Evolutionary conservation across 352 stramenopile genomes (phyloP).

Genomic region (Phytophthora palmivora): DNA sequence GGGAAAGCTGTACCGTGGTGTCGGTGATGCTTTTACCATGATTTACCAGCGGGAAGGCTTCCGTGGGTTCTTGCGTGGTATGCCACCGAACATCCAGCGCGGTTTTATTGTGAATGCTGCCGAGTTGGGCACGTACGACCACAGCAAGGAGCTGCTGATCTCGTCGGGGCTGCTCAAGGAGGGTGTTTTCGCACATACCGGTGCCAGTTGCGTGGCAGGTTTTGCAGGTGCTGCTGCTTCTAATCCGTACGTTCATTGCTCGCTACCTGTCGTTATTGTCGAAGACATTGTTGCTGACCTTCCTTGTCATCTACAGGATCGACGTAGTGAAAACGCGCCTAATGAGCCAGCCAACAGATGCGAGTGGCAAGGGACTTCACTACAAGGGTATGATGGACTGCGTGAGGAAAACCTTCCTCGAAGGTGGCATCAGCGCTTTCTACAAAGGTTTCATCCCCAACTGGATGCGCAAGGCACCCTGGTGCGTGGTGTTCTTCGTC

Average conservation of each 20-base stretch:
- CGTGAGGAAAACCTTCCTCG: slow-evolving; percentile 67
- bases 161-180: slow-evolving; percentile 67
- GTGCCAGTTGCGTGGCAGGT: slow-evolving; percentile 76
- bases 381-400: slow-evolving; percentile 83
- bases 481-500: slow-evolving; percentile 90
- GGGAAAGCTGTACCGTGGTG: slow-evolving; percentile 71
- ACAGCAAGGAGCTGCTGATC: slow-evolving; percentile 83
- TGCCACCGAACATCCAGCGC: slow-evolving; percentile 86
- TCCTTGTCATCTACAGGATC: slow-evolving; percentile 45
- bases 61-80: slow-evolving; percentile 78
- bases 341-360: slow-evolving; percentile 82
- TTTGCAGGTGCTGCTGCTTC: slow-evolving; percentile 78
- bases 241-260: slow-evolving; percentile 61
- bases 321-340: slow-evolving; percentile 88
- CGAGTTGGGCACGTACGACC: slow-evolving; percentile 88
- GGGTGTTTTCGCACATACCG: slow-evolving; percentile 74
- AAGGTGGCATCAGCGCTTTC: slow-evolving; percentile 71
- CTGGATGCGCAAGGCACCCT: slow-evolving; percentile 89
- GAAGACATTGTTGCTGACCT: slow-evolving; percentile 7
- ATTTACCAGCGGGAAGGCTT: slow-evolving; percentile 82
- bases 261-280: not conserved
- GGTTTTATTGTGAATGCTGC: slow-evolving; percentile 89
- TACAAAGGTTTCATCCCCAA: slow-evolving; percentile 91
- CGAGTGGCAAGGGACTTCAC: slow-evolving; percentile 52
- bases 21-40: slow-evolving; percentile 69